A percentile compares a stretch with the other conserved stretches of the same genome.
These are phyloP conservation scores for Ophiostoma tasmaniense DNA, from an alignment of 2,329 filamentous ascomycete species.

Conservation along the genomic window DNA sequence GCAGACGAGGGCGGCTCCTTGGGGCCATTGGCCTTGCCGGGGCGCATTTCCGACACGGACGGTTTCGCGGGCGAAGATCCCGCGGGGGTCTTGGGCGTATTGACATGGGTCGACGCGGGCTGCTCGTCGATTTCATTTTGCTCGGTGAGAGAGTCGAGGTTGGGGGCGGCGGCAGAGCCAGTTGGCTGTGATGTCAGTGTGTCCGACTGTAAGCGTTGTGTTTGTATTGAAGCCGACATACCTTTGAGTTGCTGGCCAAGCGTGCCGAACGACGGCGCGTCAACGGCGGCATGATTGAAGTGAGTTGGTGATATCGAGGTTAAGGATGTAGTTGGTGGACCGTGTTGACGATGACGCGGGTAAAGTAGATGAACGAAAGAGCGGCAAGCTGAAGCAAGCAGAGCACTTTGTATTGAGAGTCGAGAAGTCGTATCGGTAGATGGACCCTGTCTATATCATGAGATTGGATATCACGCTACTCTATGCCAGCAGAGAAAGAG, in stretches of 20 bases:
- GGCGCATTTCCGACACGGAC: constrained; percentile 78
- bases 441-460: not conserved
- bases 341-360: not conserved
- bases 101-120: constrained; percentile 28
- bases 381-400: not conserved
- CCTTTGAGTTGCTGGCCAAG: constrained; percentile 34
- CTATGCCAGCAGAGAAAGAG: not conserved
- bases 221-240: too few relatives aligned
- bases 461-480: not conserved
- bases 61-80: constrained; percentile 60
- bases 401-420: not conserved
- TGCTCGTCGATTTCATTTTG: constrained; percentile 25
- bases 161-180: constrained; percentile 21
- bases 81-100: constrained; percentile 46
- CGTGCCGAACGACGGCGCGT: constrained; percentile 35
- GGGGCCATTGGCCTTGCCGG: constrained; percentile 63
- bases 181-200: not conserved
- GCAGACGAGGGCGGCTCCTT: constrained; percentile 71
- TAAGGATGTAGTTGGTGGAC: not conserved
- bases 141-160: constrained; percentile 38
- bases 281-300: constrained; percentile 19
- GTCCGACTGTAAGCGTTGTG: too few relatives aligned
- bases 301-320: too few relatives aligned
- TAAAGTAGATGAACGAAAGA: not conserved
- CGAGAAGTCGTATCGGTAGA: not conserved